Base-by-base conservation (phyloP, 2,329 filamentous ascomycete genomes). In the Aspergillus pseudoterreus region DNA sequence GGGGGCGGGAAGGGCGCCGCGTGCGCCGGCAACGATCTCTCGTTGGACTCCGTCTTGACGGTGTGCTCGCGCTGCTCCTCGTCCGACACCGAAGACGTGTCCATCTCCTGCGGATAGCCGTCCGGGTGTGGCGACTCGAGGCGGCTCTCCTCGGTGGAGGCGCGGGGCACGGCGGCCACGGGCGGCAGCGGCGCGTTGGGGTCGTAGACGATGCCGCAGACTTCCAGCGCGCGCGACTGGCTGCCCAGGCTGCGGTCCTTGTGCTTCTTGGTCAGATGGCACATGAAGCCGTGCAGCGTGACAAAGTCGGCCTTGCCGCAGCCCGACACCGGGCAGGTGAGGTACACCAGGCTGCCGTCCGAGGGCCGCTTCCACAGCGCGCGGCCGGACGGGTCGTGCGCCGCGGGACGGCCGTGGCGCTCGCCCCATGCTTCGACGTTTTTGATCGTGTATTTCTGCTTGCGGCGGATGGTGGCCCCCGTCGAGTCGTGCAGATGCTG, bases 381-480 rank as follows among this genome's bases (percentile, higher is more conserved):
- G 35, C 70, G 65, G 27, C 70, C 70, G 5, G 64, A 67, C 9
- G 66, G 63, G 47, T 72, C 70, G 50, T 70, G 67, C n/a, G 68
- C 64, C n/a, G 69, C 69, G 22, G 70, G 70, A 32, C 70, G 66
- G 47, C 70, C 70, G 50, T 72, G 70, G 14, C 70, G 69, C 48
- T 72, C 70, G 27, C 70, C 70, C 69, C 70, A 72, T 6, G 69
- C 70, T 54, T 72, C 70, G 22, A 70, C 69, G 35, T 72, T 72
- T 51, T 72, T 72, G 55, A 72, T 72, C 4, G 70, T 72, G 52
- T 72, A 72, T 53, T 72, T 72, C 56, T 72, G 70, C 53, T 72
- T 71, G 35, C 68, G 67, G 12, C 70, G 61, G 52, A 71, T 65
- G 2, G 57, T 55, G 39, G 58, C 58, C 19, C 61, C 62, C 21